Evolutionary conservation across 176 grass and related monocot genomes (phyloP).

Genomic region (Tillandsia leiboldiana): DNA sequence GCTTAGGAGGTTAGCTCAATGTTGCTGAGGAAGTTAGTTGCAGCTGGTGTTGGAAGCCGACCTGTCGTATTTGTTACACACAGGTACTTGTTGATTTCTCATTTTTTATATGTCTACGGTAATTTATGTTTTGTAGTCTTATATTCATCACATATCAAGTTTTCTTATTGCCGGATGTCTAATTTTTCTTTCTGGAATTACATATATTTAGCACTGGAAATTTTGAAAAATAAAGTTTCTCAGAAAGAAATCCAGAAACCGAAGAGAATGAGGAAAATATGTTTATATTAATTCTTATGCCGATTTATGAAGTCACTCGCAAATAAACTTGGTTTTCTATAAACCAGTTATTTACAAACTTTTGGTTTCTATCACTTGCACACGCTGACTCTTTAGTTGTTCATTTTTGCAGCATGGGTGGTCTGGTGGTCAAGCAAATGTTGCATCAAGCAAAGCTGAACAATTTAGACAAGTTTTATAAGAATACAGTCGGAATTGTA

Average conservation of each 20-base stretch:
- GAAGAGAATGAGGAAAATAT: background rate
- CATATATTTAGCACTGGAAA: too few species aligned
- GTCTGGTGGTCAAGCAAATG: slow-evolving; percentile 95
- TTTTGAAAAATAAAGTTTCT: too few species aligned
- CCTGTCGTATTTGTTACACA: slow-evolving; percentile 96
- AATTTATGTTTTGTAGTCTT: too few species aligned
- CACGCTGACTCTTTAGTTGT: slow-evolving; percentile 10
- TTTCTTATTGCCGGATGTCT: too few species aligned
- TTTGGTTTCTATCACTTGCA: too few species aligned
- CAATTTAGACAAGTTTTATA: slow-evolving; percentile 64
- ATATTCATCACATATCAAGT: too few species aligned
- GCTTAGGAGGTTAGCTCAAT: slow-evolving; percentile 90
- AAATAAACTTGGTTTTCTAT: too few species aligned
- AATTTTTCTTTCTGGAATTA: too few species aligned
- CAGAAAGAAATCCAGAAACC: too few species aligned
- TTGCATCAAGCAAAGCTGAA: slow-evolving; percentile 80
- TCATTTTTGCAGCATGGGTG: slow-evolving; percentile 73
- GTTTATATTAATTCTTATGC: background rate
- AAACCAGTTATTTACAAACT: too few species aligned
- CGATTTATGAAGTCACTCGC: slow-evolving; percentile 2
- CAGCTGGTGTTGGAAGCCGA: slow-evolving; percentile 68
- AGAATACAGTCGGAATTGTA: slow-evolving; percentile 82
- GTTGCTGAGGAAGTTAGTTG: slow-evolving; percentile 67
- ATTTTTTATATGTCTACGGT: too few species aligned
- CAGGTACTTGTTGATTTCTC: slow-evolving; percentile 36